Evolutionary conservation across 768 basidiomycete species (phyloP).

Genomic region (button mushroom (Agaricus bisporus)): DNA sequence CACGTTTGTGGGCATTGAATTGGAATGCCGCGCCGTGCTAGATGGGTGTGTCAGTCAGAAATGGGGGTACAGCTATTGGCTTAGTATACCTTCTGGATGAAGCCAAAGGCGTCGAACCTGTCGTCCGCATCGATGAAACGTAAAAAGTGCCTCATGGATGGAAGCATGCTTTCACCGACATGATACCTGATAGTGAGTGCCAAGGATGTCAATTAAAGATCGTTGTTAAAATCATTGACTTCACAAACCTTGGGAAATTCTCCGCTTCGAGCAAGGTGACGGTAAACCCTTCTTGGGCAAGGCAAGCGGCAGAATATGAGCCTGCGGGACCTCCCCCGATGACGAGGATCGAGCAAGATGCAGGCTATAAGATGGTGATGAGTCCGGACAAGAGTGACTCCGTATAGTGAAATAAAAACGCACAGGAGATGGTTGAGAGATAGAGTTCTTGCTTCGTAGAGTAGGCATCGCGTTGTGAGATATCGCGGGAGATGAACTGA

Average conservation of each 20-base stretch:
- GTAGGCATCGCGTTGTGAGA: neutral
- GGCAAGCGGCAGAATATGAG: constrained; percentile 49
- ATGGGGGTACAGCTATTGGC: neutral
- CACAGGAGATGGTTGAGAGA: neutral
- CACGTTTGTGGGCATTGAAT: constrained; percentile 47
- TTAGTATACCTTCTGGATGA: constrained; percentile 24
- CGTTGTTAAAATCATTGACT: neutral
- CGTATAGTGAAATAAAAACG: neutral
- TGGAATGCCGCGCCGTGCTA: constrained; percentile 59
- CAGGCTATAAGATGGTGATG: neutral
- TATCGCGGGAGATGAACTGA: neutral
- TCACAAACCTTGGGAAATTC: constrained; percentile 43
- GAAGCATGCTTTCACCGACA: constrained; percentile 33
- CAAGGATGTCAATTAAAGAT: neutral
- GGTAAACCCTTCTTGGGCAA: constrained; percentile 49
- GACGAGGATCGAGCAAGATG: constrained; percentile 32
- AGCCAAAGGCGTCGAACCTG: constrained; percentile 26
- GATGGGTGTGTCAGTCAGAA: neutral
- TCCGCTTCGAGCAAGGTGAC: constrained; percentile 48
- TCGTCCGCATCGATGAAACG: constrained; percentile 30
- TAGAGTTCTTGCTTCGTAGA: neutral
- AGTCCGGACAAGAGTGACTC: neutral
- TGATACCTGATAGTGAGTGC: constrained; percentile 23
- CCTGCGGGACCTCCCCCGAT: constrained; percentile 54
- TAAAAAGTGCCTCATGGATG: constrained; percentile 30